Conservation (phyloP, 2,329 filamentous ascomycete genomes). For the Colletotrichum plurivorum region DNA sequence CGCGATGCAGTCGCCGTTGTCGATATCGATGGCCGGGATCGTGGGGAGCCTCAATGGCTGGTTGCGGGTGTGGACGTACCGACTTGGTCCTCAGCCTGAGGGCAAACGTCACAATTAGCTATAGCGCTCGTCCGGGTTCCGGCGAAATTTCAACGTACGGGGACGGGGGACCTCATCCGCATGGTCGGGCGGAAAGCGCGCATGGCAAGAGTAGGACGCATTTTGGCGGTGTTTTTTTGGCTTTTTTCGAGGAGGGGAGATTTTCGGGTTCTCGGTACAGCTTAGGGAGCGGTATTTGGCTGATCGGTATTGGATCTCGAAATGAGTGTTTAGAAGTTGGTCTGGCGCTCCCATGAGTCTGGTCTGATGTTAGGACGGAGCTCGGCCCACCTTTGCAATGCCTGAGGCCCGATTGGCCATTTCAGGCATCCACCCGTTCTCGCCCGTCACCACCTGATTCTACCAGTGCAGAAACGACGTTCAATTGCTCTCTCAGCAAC, state of each 20-base stretch:
- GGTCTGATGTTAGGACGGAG: constrained; percentile 38
- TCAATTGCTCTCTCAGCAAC: constrained; percentile 47
- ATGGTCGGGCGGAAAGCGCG: constrained; percentile 77
- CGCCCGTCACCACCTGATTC: constrained; percentile 57
- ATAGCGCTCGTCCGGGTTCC: constrained; percentile 30
- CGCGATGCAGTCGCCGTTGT: constrained; percentile 18
- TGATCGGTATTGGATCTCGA: constrained; percentile 46
- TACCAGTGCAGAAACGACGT: constrained; percentile 43
- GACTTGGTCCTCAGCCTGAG: constrained; percentile 76
- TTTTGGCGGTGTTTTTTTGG: constrained; percentile 59
- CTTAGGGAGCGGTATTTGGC: constrained; percentile 43
- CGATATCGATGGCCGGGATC: constrained; percentile 19
- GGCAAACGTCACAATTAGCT: constrained; percentile 50
- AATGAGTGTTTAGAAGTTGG: constrained; percentile 41
- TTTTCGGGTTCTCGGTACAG: constrained; percentile 35
- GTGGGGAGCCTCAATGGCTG: constrained; percentile 35
- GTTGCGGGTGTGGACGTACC: constrained; percentile 65
- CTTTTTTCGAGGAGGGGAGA: constrained; percentile 27
- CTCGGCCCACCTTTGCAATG: constrained; percentile 41
- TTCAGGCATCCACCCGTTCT: constrained; percentile 40
- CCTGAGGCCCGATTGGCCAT: constrained; percentile 51
- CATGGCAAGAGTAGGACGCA: constrained; percentile 77
- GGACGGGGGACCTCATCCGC: constrained; percentile 79
- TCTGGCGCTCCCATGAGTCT: constrained; percentile 32
- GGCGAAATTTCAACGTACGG: constrained; percentile 69